Conservation (phyloP, 129 eudicot genomes). For the Escallonia rubra region DNA sequence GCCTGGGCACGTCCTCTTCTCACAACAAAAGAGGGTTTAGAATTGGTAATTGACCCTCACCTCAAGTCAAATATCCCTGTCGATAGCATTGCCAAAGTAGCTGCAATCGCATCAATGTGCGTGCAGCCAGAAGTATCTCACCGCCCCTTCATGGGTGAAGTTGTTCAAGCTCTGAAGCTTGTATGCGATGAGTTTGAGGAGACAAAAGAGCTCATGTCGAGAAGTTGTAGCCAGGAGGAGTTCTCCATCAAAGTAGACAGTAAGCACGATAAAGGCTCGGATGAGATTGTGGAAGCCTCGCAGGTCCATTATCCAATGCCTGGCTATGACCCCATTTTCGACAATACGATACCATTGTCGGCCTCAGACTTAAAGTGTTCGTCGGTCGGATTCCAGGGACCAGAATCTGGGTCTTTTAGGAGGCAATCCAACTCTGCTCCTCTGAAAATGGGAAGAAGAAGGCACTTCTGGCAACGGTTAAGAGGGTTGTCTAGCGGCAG, state of each 20-base stretch:
- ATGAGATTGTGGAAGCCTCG: slow-evolving; percentile 36
- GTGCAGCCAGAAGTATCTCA: slow-evolving; percentile 98
- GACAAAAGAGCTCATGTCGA: slow-evolving; percentile 36
- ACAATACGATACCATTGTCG: slow-evolving; percentile 41
- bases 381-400: slow-evolving; percentile 33
- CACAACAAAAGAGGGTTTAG: slow-evolving; percentile 57
- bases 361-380: slow-evolving; percentile 49
- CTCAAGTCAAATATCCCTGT: slow-evolving; percentile 42
- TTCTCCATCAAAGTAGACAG: slow-evolving; percentile 26
- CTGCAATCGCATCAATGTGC: slow-evolving; percentile 98
- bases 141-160: slow-evolving; percentile 98
- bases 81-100: slow-evolving; percentile 69
- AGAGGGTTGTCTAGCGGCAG: slow-evolving; percentile 68
- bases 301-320: slow-evolving; percentile 17
- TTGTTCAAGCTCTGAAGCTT: slow-evolving; percentile 90
- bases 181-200: slow-evolving; percentile 86
- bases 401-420: slow-evolving; percentile 58
- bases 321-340: slow-evolving; percentile 22
- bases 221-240: slow-evolving; percentile 39
- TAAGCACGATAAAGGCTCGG: slow-evolving; percentile 22
- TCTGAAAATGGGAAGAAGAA: slow-evolving; percentile 51
- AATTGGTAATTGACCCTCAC: slow-evolving; percentile 46
- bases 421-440: slow-evolving; percentile 80
- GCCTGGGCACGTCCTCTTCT: slow-evolving; percentile 95
- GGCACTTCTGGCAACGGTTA: slow-evolving; percentile 57